A percentile compares a stretch with the other conserved stretches of the same genome.
These are phyloP conservation scores for Aegilops bicornis DNA, from an alignment of 176 grass and related monocot species.

Conservation along the genomic window DNA sequence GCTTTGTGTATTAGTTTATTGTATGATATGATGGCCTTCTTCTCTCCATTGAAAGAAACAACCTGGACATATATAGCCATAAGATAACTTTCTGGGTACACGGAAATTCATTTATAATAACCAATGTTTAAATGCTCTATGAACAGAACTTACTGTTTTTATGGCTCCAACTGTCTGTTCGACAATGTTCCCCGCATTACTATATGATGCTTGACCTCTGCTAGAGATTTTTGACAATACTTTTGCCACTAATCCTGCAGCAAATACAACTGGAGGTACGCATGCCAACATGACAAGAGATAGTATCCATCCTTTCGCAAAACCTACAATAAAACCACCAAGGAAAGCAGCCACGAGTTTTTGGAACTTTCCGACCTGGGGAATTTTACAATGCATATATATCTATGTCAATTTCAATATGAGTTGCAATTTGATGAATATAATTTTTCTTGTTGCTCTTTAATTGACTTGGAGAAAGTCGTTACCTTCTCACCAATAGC, in stretches of 20 bases:
- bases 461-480: background rate
- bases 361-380: conserved; percentile 74
- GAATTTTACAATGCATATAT: background rate
- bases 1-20: conserved; percentile 50
- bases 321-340: conserved; percentile 68
- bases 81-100: background rate
- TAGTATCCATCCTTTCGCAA: conserved; percentile 71
- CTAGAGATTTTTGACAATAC: conserved; percentile 59
- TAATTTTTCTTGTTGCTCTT: background rate
- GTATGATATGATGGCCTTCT: conserved; percentile 45
- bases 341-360: conserved; percentile 61
- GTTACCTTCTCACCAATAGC: conserved; percentile 68
- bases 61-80: conserved; percentile 39
- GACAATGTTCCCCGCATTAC: conserved; percentile 63
- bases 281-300: conserved; percentile 65
- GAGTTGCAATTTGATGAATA: background rate
- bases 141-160: conserved; percentile 57
- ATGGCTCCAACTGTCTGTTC: conserved; percentile 69
- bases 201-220: conserved; percentile 55
- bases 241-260: conserved; percentile 46
- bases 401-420: background rate
- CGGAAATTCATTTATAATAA: background rate
- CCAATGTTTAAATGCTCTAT: background rate
- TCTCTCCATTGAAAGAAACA: conserved; percentile 73
- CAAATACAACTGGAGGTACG: conserved; percentile 57